Evolutionary conservation across 2,329 filamentous ascomycete species (phyloP).

Genomic region (Penicillium freii): DNA sequence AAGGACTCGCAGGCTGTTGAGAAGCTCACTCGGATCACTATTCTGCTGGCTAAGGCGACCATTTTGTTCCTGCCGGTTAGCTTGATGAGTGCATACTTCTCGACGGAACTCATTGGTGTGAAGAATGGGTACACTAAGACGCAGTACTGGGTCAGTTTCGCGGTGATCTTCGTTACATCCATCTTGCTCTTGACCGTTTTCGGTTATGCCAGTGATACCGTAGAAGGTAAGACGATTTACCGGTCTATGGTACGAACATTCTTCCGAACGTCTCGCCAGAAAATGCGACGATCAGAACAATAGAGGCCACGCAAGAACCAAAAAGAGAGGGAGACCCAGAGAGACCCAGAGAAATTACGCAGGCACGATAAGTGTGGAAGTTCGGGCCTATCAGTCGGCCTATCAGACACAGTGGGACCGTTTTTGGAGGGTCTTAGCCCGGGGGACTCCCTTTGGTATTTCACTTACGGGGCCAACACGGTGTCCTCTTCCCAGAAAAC

Average conservation of each 20-base stretch:
- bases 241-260: slow-evolving; percentile 42
- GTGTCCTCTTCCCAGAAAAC: slow-evolving; percentile 11
- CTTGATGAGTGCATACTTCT: slow-evolving; percentile 73
- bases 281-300: slow-evolving; percentile 14
- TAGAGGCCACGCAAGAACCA: not conserved
- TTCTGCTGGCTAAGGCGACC: slow-evolving; percentile 70
- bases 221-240: slow-evolving; percentile 56
- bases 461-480: slow-evolving; percentile 12
- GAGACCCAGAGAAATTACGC: not conserved
- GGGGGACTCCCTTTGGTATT: not conserved
- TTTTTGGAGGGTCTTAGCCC: not conserved
- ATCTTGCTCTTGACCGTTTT: slow-evolving; percentile 59
- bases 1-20: slow-evolving; percentile 72
- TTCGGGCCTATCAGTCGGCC: not conserved
- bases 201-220: slow-evolving; percentile 56
- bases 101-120: slow-evolving; percentile 60
- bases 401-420: slow-evolving; percentile 5
- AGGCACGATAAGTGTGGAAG: not conserved
- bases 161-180: slow-evolving; percentile 60
- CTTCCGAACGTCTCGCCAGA: slow-evolving; percentile 33
- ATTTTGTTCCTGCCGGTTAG: slow-evolving; percentile 74
- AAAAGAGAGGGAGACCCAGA: not conserved
- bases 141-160: slow-evolving; percentile 69
- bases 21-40: slow-evolving; percentile 67
- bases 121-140: slow-evolving; percentile 57